phyloP scores from a whole-genome alignment of 2,329 filamentous ascomycete species.

The Colletotrichum sublineola region DNA sequence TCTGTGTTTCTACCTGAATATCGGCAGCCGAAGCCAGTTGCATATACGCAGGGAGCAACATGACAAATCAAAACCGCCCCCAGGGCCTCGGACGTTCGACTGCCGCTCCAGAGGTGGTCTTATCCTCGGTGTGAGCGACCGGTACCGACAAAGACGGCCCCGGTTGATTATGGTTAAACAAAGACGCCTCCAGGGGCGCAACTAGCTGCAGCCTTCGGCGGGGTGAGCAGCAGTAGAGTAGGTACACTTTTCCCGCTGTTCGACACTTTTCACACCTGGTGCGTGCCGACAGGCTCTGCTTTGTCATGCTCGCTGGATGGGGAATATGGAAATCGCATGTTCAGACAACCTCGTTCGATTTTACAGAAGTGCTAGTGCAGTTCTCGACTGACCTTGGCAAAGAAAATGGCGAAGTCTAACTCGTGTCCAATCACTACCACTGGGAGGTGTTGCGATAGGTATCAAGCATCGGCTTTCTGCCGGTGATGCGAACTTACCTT shows the following conservation, averaged over 20 bases:
- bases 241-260: neutral
- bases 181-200: neutral
- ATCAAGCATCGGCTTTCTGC: neutral
- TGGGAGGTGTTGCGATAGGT: no score
- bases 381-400: neutral
- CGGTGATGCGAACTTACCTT: neutral
- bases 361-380: neutral
- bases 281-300: neutral
- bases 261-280: neutral
- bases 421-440: neutral
- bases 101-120: neutral
- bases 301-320: neutral
- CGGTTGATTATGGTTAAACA: neutral
- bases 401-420: neutral
- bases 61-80: neutral
- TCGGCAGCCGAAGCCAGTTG: neutral
- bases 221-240: neutral
- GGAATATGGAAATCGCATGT: neutral
- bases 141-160: slow-evolving; percentile 7
- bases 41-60: neutral
- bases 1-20: no score
- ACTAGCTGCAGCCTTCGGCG: slow-evolving; percentile 12
- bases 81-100: slow-evolving; percentile 5
- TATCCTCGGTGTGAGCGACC: slow-evolving; percentile 4
- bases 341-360: neutral